Percentiles rank a stretch among this genome's conserved stretches.
Conservation (phyloP, 192 early-diverging fungal species). For the Podila verticillata region DNA sequence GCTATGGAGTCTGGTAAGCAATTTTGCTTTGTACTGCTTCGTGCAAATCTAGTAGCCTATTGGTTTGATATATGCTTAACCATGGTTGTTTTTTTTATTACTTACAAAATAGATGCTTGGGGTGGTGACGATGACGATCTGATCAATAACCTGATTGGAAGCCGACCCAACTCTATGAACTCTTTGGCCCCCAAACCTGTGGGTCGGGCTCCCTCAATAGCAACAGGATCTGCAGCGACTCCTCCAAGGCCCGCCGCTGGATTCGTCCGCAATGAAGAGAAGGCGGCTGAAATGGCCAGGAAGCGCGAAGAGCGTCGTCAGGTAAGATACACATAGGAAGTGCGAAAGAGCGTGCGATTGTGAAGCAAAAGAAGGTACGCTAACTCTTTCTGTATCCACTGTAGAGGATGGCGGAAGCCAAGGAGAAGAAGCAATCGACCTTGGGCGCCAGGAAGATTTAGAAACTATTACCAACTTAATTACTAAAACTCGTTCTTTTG, state of each 20-base stretch:
- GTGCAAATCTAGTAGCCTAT: background rate
- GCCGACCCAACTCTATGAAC: background rate
- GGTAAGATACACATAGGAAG: background rate
- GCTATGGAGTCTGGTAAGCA: conserved; percentile 27
- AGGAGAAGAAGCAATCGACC: conserved; percentile 49
- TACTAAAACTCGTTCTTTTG: background rate
- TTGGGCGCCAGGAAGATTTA: conserved; percentile 63
- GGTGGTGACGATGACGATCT: conserved; percentile 39
- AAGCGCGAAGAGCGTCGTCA: conserved; percentile 64
- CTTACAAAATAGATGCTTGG: conserved; percentile 44
- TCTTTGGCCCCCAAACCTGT: background rate
- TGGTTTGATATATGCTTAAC: background rate
- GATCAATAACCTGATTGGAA: conserved; percentile 33
- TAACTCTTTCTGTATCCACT: conserved; percentile 1
- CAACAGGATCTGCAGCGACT: conserved; percentile 1
- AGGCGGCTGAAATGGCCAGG: conserved; percentile 59
- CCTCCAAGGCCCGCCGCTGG: conserved; percentile 5
- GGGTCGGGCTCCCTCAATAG: conserved; percentile 7
- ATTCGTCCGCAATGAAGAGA: conserved; percentile 54
- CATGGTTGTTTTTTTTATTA: background rate
- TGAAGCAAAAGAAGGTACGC: too few relatives aligned
- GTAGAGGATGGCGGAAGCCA: conserved; percentile 55
- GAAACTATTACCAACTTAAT: background rate
- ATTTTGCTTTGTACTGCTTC: background rate
- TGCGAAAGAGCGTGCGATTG: too few relatives aligned